These are phyloP conservation scores for Botrytis elliptica DNA, from an alignment of 2,329 filamentous ascomycete genomes.

Conservation along the genomic window DNA sequence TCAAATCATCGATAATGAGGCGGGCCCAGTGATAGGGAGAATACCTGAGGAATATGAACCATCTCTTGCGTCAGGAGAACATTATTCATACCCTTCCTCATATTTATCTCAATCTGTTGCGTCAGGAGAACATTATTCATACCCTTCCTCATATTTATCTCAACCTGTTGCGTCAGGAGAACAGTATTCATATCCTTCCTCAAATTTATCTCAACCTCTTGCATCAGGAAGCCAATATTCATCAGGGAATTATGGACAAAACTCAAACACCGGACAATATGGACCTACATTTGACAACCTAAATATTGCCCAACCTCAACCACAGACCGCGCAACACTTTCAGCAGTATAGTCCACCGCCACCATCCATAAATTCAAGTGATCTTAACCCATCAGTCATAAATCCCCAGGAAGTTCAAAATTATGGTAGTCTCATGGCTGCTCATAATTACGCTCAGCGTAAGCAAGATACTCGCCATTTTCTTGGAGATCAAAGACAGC, in stretches of 20 bases:
- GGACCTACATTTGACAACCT: neutral
- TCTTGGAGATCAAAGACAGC: neutral
- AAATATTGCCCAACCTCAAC: neutral
- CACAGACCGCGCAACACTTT: neutral
- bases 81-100: too few relatives aligned
- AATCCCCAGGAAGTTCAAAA: neutral
- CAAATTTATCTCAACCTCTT: neutral
- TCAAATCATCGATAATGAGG: too few relatives aligned
- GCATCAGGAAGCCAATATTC: neutral
- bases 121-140: neutral
- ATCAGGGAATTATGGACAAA: neutral
- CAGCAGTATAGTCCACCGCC: neutral
- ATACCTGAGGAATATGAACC: neutral
- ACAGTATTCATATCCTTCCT: neutral
- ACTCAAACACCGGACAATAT: too few relatives aligned
- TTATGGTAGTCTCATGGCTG: neutral
- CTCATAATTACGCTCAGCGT: neutral
- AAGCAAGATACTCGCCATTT: neutral
- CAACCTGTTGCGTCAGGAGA: neutral
- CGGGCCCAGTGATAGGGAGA: neutral
- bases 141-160: neutral
- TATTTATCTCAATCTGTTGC: too few relatives aligned
- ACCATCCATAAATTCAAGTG: neutral
- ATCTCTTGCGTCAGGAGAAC: too few relatives aligned
- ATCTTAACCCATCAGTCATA: neutral